phyloP scores from a whole-genome alignment of 106 monocot genomes.

The Dendrobium catenatum region DNA sequence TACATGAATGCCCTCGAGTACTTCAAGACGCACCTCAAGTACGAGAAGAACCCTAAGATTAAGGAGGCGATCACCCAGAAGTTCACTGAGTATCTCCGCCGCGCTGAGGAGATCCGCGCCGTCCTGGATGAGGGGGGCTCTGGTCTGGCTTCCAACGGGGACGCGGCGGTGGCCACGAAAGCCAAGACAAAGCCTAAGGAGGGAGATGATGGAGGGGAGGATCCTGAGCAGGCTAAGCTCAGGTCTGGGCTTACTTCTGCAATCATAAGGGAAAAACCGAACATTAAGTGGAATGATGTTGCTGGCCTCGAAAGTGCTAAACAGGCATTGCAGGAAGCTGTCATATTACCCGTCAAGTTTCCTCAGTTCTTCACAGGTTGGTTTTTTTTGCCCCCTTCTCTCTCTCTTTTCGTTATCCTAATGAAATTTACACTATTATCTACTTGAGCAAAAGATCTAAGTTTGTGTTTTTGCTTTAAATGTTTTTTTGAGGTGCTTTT shows the following conservation, averaged over 20 bases:
- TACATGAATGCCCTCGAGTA: conserved; percentile 90
- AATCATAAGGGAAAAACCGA: conserved; percentile 71
- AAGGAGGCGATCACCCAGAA: conserved; percentile 86
- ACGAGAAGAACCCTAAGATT: conserved; percentile 70
- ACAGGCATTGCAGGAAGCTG: conserved; percentile 80
- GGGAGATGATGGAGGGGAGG: conserved; percentile 52
- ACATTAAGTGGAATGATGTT: conserved; percentile 80
- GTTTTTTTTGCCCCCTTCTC: not conserved
- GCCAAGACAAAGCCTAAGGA: conserved; percentile 68
- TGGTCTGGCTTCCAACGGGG: conserved; percentile 52
- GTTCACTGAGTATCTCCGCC: conserved; percentile 82
- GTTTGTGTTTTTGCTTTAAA: not conserved
- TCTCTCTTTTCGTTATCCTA: not conserved
- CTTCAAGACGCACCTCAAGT: conserved; percentile 75
- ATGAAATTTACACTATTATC: not conserved
- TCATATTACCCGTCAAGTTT: conserved; percentile 74
- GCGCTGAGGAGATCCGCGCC: conserved; percentile 73
- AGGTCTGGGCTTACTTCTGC: conserved; percentile 67
- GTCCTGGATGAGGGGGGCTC: conserved; percentile 71
- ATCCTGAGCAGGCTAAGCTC: conserved; percentile 62
- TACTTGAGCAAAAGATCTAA: not conserved
- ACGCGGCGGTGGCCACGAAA: conserved; percentile 53
- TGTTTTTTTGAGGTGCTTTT: not conserved
- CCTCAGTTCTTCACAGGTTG: conserved; percentile 76
- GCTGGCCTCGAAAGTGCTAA: conserved; percentile 82